Base-by-base conservation (phyloP, 805 yeast species). In the Candida tibetensis region DNA sequence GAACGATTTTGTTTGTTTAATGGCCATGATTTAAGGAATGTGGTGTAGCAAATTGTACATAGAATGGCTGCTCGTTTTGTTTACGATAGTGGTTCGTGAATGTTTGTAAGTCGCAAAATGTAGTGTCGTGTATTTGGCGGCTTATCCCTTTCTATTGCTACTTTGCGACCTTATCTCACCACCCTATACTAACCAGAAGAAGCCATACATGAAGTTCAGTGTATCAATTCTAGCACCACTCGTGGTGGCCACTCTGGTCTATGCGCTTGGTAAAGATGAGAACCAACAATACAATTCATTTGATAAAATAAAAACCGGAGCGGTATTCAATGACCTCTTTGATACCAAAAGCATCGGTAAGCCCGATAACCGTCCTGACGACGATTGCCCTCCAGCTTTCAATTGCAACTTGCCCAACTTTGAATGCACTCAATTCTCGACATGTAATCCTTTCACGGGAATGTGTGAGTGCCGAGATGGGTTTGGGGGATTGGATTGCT, bases 351-450 rank as follows among this genome's bases (percentile, higher is more conserved):
- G 26, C 8, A 22, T 22, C 8, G 9, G 7, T 6, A 6, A 6
- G 29, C 14, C 29, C 29, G 29, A 6, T 10, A 10, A 21, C 25
- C 10, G 28, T 13, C 39, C 33, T 13, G 26, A 22, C 8, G 78
- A 69, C 8, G 69, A 74, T 34, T 86, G 95, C 52, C 95, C 95
- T 0, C 95, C 95, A 0, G 86, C 97, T 54, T 93, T 93, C 76
- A 91, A 93, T 62, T 93, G 99, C 68, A 85, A 88, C 72, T 71
- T 89, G 9, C 95, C 97, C 2, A 83, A 89, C 46, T 89, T 85
- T 53, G 82, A 81, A 46, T 93, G 99, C 62, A 79, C 85, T 42
- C 99, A 93, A 52, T 93, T 82, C 55, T 89, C 95, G 18, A 63
- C 62, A n/a, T 93, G 99, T 65, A 86, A 93, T 58, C 76, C 82